These are phyloP conservation scores for Pichia norvegensis DNA, from an alignment of 1,139 yeast genomes.

Conservation along the genomic window DNA sequence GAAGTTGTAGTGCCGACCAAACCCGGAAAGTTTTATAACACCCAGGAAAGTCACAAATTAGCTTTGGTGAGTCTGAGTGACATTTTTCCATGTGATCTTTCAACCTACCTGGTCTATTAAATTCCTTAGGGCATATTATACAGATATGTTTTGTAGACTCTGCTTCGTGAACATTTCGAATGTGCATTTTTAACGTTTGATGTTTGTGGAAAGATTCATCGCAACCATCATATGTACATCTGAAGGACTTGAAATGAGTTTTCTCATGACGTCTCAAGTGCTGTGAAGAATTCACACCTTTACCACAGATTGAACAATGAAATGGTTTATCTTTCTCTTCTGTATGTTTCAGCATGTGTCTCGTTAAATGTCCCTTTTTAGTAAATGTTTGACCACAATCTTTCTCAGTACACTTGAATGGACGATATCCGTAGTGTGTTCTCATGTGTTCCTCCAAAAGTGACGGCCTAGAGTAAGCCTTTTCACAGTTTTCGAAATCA, in stretches of 20 bases:
- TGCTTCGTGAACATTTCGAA: constrained; percentile 51
- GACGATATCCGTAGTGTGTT: constrained; percentile 72
- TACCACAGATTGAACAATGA: constrained; percentile 68
- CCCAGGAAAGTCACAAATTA: constrained; percentile 55
- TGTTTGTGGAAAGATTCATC: constrained; percentile 64
- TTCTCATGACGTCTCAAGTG: constrained; percentile 73
- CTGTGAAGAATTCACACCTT: constrained; percentile 76
- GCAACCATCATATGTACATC: constrained; percentile 59
- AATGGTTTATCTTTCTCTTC: constrained; percentile 58
- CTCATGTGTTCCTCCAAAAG: constrained; percentile 74
- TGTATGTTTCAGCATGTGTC: constrained; percentile 62
- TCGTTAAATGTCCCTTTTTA: constrained; percentile 69
- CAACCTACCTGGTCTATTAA: constrained; percentile 53
- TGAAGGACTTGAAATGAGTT: constrained; percentile 63
- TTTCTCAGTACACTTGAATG: constrained; percentile 50
- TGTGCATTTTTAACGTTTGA: constrained; percentile 70
- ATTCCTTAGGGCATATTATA: constrained; percentile 49
- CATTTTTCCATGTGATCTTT: constrained; percentile 54
- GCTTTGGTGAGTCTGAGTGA: constrained; percentile 49
- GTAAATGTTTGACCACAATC: constrained; percentile 61
- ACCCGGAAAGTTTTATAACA: constrained; percentile 58
- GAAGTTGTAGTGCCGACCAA: constrained; percentile 72
- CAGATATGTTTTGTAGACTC: constrained; percentile 39
- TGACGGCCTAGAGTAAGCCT: constrained; percentile 76
- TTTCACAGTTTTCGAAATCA: constrained; percentile 57